Base-by-base conservation (phyloP, 2,329 filamentous ascomycete genomes). In the Sphaceloma murrayae region DNA sequence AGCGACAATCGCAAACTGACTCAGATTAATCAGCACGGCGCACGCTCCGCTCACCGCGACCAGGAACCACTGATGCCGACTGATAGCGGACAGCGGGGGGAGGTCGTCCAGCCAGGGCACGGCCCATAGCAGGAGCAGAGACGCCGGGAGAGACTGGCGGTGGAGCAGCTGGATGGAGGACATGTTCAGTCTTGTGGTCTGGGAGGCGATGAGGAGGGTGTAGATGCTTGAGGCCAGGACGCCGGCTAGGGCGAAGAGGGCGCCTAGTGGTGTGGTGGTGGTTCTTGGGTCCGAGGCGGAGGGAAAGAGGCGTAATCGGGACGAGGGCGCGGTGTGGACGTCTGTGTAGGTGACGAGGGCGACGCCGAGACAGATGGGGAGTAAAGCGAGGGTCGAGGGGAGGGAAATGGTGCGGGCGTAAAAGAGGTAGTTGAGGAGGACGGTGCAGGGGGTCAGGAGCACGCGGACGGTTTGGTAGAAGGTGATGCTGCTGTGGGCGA, bases 381-480 rank as follows among this genome's bases (percentile, higher is more conserved):
- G 50, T 32, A 82, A 65, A 5, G 77, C 69, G 24, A 72, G 40
- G 2, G 73, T 60, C 13, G 78, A 78, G 43, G 63, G 62, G 32
- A 59, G 59, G 5, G 78, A 76, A 8, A 82, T 67, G 0, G 66
- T 72, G 18, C 71, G 65, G 49, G 67, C 61, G 61, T 80, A 80
- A 22, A 82, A 64, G 16, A 77, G 56, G 52, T 67, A 79, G 60
- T 82, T 82, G 67, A 83, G 75, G 11, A 74, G 58, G 3, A 77
- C 78, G 14, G 81, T 77, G 32, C 68, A 70, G 2, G 80, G 80
- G 1, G 79, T 82, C 19, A 82, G 68, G 9, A 82, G 66, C 47
- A 82, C 79, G 17, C 78, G 73, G 3, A 76, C 77, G 38, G 82
- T 73, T 58, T 84, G 79, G 59, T 82, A 83, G 58, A 83, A 82